Conservation (phyloP, 257 asterid species). For the Paulownia fortunei region DNA sequence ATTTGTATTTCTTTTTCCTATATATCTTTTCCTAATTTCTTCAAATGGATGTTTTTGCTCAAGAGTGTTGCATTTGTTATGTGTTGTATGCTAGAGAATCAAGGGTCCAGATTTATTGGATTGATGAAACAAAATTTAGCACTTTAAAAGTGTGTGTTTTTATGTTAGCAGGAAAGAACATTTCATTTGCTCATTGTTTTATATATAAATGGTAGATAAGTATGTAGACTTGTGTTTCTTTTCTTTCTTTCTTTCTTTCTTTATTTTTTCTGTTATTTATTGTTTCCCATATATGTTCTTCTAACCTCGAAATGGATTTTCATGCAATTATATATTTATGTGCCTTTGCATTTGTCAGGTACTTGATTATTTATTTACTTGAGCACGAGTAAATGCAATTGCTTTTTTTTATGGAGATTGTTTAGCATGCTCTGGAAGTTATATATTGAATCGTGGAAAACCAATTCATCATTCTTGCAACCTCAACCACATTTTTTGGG, state of each 20-base stretch:
- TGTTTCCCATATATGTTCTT: not conserved
- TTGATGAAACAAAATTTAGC: constrained; percentile 25
- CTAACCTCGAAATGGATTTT: not conserved
- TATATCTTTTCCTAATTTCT: not conserved
- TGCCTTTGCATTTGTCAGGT: not conserved
- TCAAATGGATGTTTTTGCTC: not conserved
- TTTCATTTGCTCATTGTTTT: not conserved
- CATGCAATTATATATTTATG: not conserved
- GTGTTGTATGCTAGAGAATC: constrained; percentile 18
- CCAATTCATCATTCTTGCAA: constrained; percentile 6
- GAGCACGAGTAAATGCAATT: not conserved
- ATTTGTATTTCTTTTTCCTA: not conserved
- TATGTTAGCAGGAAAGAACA: not conserved
- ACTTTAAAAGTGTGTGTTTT: not conserved
- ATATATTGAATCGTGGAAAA: not conserved
- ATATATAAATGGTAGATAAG: not conserved
- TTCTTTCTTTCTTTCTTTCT: not conserved
- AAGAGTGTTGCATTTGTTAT: not conserved
- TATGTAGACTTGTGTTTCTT: not conserved
- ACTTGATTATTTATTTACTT: not conserved
- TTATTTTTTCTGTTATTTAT: not conserved
- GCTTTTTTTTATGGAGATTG: not conserved
- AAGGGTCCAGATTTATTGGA: not conserved
- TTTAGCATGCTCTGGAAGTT: constrained; percentile 4
- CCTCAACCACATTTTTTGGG: not conserved